Percentiles rank a stretch among this genome's conserved stretches.
Conservation (phyloP, 2,329 filamentous ascomycete genomes). For the Exophiala phaeomuriformis region DNA sequence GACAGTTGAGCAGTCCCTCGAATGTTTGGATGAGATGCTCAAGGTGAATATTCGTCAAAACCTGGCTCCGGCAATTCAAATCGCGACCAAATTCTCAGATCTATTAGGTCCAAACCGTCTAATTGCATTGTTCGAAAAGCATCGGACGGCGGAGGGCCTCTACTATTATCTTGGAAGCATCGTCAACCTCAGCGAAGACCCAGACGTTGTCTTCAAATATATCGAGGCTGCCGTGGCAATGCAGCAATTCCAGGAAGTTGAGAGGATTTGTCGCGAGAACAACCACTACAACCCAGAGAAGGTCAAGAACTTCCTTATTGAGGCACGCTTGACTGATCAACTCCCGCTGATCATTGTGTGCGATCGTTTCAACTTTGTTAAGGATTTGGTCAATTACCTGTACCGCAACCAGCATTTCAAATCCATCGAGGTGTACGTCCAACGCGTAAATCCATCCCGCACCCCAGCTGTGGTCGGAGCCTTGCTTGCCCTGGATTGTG, state of each 20-base stretch:
- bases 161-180: slow-evolving; percentile 98
- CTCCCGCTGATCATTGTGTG: slow-evolving; percentile 96
- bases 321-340: slow-evolving; percentile 84
- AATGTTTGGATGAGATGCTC: slow-evolving; percentile 94
- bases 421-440: slow-evolving; percentile 96
- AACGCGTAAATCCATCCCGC: slow-evolving; percentile 85
- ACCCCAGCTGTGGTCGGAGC: slow-evolving; percentile 91
- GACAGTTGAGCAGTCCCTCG: slow-evolving; percentile 88
- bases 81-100: slow-evolving; percentile 97
- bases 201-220: slow-evolving; percentile 98
- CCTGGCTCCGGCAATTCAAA: slow-evolving; percentile 84
- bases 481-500: slow-evolving; percentile 91
- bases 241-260: slow-evolving; percentile 89
- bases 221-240: slow-evolving; percentile 94
- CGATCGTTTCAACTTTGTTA: slow-evolving; percentile 98
- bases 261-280: slow-evolving; percentile 93
- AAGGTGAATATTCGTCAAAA: slow-evolving; percentile 96
- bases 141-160: slow-evolving; percentile 91
- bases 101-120: slow-evolving; percentile 78
- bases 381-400: slow-evolving; percentile 89
- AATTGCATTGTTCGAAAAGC: slow-evolving; percentile 93
- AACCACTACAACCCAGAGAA: slow-evolving; percentile 86
- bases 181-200: slow-evolving; percentile 91
- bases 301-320: slow-evolving; percentile 99
- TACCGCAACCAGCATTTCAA: slow-evolving; percentile 99